These are phyloP conservation scores for Huntiella savannae DNA, from an alignment of 2,329 filamentous ascomycete species.

Conservation along the genomic window DNA sequence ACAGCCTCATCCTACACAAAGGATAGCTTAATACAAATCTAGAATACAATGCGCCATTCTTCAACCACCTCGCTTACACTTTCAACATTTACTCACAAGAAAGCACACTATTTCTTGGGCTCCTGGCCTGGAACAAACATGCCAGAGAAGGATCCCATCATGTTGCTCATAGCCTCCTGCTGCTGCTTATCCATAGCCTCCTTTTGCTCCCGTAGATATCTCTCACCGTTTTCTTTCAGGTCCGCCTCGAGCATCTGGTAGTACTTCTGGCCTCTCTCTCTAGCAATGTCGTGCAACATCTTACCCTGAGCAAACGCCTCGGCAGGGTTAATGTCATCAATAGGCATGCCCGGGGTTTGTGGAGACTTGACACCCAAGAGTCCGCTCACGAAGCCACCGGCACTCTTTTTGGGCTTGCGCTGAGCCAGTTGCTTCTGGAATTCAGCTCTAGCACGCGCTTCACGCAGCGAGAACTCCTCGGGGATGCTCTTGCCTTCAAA, in stretches of 20 bases:
- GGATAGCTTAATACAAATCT: too few species aligned
- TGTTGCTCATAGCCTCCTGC: slow-evolving; percentile 78
- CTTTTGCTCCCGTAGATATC: slow-evolving; percentile 89
- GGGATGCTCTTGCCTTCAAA: slow-evolving; percentile 84
- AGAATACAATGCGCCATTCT: too few species aligned
- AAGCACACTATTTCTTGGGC: neutral
- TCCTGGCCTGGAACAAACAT: slow-evolving; percentile 26
- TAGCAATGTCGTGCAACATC: slow-evolving; percentile 88
- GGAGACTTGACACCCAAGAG: slow-evolving; percentile 60
- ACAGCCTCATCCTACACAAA: too few species aligned
- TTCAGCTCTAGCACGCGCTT: slow-evolving; percentile 66
- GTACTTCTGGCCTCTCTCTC: slow-evolving; percentile 76
- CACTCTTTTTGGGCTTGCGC: slow-evolving; percentile 45
- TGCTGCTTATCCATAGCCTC: slow-evolving; percentile 73
- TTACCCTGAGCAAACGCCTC: slow-evolving; percentile 82
- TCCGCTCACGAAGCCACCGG: slow-evolving; percentile 34
- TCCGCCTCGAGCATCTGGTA: slow-evolving; percentile 81
- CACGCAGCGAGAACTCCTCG: slow-evolving; percentile 70
- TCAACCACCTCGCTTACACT: too few species aligned
- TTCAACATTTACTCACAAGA: too few species aligned
- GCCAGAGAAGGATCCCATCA: slow-evolving; percentile 60
- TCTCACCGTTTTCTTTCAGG: slow-evolving; percentile 81
- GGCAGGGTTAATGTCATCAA: slow-evolving; percentile 40
- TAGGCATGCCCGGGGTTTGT: slow-evolving; percentile 34
- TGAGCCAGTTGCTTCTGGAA: slow-evolving; percentile 62